Base-by-base conservation (phyloP, 2,329 filamentous ascomycete species). In the Mycocentrospora acerina region DNA sequence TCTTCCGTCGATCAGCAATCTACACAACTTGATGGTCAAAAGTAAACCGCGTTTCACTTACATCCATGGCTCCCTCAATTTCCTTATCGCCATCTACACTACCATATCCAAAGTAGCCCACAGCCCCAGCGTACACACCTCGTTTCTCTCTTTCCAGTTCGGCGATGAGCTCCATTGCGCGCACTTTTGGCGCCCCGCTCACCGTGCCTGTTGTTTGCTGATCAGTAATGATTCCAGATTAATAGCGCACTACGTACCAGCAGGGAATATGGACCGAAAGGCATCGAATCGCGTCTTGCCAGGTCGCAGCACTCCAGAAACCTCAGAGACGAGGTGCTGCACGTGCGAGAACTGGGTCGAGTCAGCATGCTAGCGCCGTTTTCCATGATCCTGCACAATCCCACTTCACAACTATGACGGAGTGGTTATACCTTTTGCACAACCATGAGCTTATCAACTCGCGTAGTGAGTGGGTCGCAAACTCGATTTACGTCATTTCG, bases 401-500 rank as follows among this genome's bases (percentile, higher is more conserved):
- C n/a, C n/a, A n/a, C n/a, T n/a, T 15, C 12, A 25, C 34, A 31
- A 12, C 11, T 12, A 42, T 46, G 42, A 39, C 38, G 38, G 24
- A 32, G 13, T 41, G 28, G 31, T 35, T 29, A 29, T 52, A 66
- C 64, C 59, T 66, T 67, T 52, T 67, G 64, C 38, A 67, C 64
- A 11, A 89, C 87, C 91, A 97, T 96, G 48, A 97, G 74, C 36
- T 89, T 82, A 74, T 98, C 93, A 17, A 97, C 93, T 45, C 88
- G 82, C 19, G 91, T 95, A 18, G 88, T 88, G 25, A 85, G 75
- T 13, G 93, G 93, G 70, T 96, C 90, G 68, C 89, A 95, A 15
- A 98, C 88, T 32, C 93, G 85, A 72, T 96, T 97, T 55, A 98
- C 82, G 68, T 98, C 93, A 75, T 98, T 97, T 42, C 93, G 83